Percentiles rank a stretch among this genome's conserved stretches.
Conservation (phyloP, 768 basidiomycete species). For the Hypsizygus marmoreus region DNA sequence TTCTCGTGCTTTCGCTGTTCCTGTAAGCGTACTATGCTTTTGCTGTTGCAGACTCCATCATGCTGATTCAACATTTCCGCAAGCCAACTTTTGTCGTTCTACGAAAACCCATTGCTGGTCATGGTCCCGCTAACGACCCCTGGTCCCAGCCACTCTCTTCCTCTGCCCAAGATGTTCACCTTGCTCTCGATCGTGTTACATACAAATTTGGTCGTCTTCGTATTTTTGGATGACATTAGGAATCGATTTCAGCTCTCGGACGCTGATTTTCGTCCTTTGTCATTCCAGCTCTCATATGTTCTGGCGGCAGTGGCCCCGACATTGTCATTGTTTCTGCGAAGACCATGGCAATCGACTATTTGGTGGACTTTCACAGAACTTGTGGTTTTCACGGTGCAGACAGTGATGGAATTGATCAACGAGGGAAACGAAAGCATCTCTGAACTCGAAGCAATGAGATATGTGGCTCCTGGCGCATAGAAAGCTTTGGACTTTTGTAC, state of each 20-base stretch:
- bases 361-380: slow-evolving; percentile 54
- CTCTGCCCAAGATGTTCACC: slow-evolving; percentile 46
- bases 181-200: slow-evolving; percentile 53
- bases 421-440: slow-evolving; percentile 48
- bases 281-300: slow-evolving; percentile 28
- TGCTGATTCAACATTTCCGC: slow-evolving; percentile 8
- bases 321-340: slow-evolving; percentile 46
- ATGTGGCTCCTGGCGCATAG: slow-evolving; percentile 52
- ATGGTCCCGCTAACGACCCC: slow-evolving; percentile 37
- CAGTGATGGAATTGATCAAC: slow-evolving; percentile 44
- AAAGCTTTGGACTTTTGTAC: not conserved
- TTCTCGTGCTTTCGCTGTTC: slow-evolving; percentile 45
- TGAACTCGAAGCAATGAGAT: slow-evolving; percentile 55
- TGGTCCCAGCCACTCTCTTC: slow-evolving; percentile 34
- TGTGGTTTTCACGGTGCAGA: slow-evolving; percentile 47
- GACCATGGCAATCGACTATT: slow-evolving; percentile 52
- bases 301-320: slow-evolving; percentile 51
- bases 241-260: slow-evolving; percentile 27
- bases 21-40: slow-evolving; percentile 42
- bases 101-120: slow-evolving; percentile 48
- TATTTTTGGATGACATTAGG: slow-evolving; percentile 40
- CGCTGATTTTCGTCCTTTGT: slow-evolving; percentile 28
- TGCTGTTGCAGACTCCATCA: not conserved
- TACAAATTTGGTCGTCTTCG: slow-evolving; percentile 46
- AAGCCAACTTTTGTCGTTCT: slow-evolving; percentile 53